A percentile compares a stretch with the other conserved stretches of the same genome.
Conservation (phyloP, 1,139 yeast genomes). For the Taphrina flavorubra region DNA sequence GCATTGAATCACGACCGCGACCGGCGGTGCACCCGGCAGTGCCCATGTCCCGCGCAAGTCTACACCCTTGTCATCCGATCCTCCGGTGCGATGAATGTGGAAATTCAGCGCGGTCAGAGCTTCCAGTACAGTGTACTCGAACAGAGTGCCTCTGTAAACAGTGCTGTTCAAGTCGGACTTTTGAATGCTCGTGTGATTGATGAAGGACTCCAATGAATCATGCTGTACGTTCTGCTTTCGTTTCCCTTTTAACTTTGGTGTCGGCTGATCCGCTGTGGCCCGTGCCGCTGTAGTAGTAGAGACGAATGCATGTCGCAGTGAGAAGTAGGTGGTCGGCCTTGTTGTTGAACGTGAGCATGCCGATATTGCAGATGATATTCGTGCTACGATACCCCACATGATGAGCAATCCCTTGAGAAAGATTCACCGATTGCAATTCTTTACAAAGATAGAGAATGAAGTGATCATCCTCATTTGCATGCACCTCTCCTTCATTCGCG, state of each 20-base stretch:
- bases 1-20: conserved; percentile 46
- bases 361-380: background rate
- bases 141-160: conserved; percentile 46
- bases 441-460: too few species aligned
- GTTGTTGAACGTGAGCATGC: background rate
- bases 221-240: conserved; percentile 4
- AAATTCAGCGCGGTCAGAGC: conserved; percentile 42
- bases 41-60: conserved; percentile 46
- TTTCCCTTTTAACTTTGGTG: background rate
- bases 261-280: background rate
- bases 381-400: background rate
- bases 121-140: conserved; percentile 46
- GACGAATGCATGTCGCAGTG: background rate
- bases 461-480: too few species aligned
- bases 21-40: background rate
- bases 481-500: too few species aligned
- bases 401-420: background rate
- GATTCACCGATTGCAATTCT: too few species aligned
- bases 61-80: conserved; percentile 46
- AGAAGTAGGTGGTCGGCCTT: background rate
- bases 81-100: conserved; percentile 45
- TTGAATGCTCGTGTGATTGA: conserved; percentile 39
- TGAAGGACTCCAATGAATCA: conserved; percentile 39
- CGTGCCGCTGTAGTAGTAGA: background rate
- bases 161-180: conserved; percentile 41